Conservation (phyloP, 441 rosid genomes). For the Croton laevigatus region DNA sequence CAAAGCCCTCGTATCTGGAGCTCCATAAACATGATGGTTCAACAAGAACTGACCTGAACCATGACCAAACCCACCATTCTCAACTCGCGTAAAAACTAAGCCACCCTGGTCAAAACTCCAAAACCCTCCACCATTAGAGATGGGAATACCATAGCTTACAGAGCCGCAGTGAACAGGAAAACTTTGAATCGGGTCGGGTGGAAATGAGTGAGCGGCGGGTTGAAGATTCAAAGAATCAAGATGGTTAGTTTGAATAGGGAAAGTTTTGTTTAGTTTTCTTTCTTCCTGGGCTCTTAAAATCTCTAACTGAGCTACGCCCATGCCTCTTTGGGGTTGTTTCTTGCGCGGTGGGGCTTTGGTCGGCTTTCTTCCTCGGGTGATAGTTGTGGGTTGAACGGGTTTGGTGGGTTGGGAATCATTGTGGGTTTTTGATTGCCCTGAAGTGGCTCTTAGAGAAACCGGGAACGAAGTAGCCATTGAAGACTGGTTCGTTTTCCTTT, state of each 20-base stretch:
- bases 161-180: slow-evolving; percentile 35
- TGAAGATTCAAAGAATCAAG: slow-evolving; percentile 7
- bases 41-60: slow-evolving; percentile 39
- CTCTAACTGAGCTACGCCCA: slow-evolving; percentile 82
- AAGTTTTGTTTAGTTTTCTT: slow-evolving; percentile 18
- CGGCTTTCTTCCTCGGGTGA: slow-evolving; percentile 30
- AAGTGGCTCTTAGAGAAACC: slow-evolving; percentile 30
- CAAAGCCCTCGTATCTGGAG: slow-evolving; percentile 14
- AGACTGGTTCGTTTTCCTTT: neutral
- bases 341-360: slow-evolving; percentile 37
- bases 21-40: slow-evolving; percentile 26
- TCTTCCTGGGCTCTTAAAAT: slow-evolving; percentile 38
- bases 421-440: slow-evolving; percentile 11
- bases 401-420: slow-evolving; percentile 24
- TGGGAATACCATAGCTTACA: slow-evolving; percentile 24
- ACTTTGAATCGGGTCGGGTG: slow-evolving; percentile 22
- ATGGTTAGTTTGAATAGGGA: slow-evolving; percentile 11
- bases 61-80: slow-evolving; percentile 16
- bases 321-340: slow-evolving; percentile 59
- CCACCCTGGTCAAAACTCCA: slow-evolving; percentile 19
- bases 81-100: slow-evolving; percentile 15
- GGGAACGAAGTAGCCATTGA: slow-evolving; percentile 51
- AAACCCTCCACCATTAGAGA: slow-evolving; percentile 24
- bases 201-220: neutral
- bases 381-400: slow-evolving; percentile 13